Evolutionary conservation across 225 moss, liverwort and hornwort species (phyloP), one percentile per base, ranked within the genome.

Genomic region (Sphagnum tenellum): DNA sequence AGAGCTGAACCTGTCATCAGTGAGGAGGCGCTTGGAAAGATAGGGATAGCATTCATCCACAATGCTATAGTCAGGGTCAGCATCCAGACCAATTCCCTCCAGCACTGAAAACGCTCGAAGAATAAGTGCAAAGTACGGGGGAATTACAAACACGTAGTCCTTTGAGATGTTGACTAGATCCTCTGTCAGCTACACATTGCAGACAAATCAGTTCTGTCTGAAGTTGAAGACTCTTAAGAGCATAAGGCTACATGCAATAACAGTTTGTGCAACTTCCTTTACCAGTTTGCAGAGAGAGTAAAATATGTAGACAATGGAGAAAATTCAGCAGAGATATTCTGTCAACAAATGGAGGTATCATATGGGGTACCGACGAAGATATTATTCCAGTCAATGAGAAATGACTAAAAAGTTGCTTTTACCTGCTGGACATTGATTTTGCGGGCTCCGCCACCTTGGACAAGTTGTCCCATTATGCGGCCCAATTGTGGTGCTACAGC

Each of bases 371-470:
- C 12, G 47, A 49, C 49, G 4, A 56, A 5, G 50, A 29, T 63
- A 44, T 44, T 64, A 1, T 50, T 45, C 47, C 44, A 51, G 14
- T 56, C 56, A 47, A 11, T 44, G 49, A 5, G 9, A 52, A 8
- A 55, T 9, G 52, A 51, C 5, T 51, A 8, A 50, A 46, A 61
- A n/a, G 45, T 29, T 29, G 29, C 29, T 29, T 29, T 29, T 47
- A 93, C 92, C 89, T 93, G 86, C 63, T 88, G 83, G 64, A 93
- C 72, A 48, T 93, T 93, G 44, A 93, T 83, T 79, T 93, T 93
- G 29, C 86, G 81, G 46, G 77, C 89, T 12, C 89, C 92, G 60
- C 92, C 92, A 64, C 89, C 92, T 82, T 88, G 79, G 48, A 86
- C 83, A 44, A 93, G 77, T 63, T 93, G 88, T 55, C 89, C 86